phyloP scores from a whole-genome alignment of 2,329 filamentous ascomycete species.

The Aspergillus sp. region DNA sequence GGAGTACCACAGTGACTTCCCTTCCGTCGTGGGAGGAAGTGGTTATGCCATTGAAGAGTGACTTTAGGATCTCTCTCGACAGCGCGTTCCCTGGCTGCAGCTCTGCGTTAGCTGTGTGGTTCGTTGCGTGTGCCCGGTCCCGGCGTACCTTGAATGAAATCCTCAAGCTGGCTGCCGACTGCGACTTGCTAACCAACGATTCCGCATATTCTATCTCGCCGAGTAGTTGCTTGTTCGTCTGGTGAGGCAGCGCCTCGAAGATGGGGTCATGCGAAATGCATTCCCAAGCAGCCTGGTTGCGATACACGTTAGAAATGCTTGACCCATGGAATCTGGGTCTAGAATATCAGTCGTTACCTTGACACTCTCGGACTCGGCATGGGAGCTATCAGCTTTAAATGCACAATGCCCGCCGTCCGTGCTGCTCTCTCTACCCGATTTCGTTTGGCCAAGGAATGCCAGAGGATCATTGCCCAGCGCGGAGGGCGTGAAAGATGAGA shows the following conservation, averaged over 20 bases:
- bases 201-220: constrained; percentile 31
- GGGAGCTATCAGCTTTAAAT: too few species aligned
- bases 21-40: constrained; percentile 42
- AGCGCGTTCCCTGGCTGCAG: constrained; percentile 12
- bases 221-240: constrained; percentile 11
- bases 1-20: constrained; percentile 49
- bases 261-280: constrained; percentile 15
- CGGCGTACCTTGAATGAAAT: constrained; percentile 27
- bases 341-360: constrained; percentile 1
- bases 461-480: constrained; percentile 7
- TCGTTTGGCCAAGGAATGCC: constrained; percentile 1
- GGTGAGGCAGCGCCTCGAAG: constrained; percentile 6
- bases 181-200: constrained; percentile 19
- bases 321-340: neutral
- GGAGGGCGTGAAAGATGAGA: constrained; percentile 10
- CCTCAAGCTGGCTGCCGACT: constrained; percentile 12
- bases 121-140: constrained; percentile 9
- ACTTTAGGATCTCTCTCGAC: constrained; percentile 35
- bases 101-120: constrained; percentile 9
- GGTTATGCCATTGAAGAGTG: constrained; percentile 38
- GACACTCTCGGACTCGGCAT: too few species aligned
- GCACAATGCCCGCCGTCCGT: too few species aligned
- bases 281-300: constrained; percentile 11
- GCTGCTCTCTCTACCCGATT: too few species aligned
- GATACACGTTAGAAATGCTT: neutral